phyloP scores from a whole-genome alignment of 2,329 filamentous ascomycete genomes.

The Clarireedia paspali region DNA sequence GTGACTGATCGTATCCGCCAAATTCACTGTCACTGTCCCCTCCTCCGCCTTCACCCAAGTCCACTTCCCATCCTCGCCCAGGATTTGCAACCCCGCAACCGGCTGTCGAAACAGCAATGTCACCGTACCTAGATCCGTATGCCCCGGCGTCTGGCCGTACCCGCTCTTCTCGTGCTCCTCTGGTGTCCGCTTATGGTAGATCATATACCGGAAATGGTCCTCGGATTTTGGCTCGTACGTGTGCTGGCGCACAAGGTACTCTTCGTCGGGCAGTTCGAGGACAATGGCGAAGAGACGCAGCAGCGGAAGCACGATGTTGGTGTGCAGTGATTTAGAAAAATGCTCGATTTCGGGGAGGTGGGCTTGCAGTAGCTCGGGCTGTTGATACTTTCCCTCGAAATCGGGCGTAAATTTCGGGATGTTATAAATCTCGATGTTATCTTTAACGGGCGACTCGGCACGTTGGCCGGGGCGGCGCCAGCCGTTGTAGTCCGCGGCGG shows the following conservation, averaged over 20 bases:
- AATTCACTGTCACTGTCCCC: slow-evolving; percentile 44
- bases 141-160: slow-evolving; percentile 39
- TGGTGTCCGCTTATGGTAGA: slow-evolving; percentile 42
- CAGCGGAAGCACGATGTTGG: slow-evolving; percentile 48
- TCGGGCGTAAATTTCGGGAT: slow-evolving; percentile 48
- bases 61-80: slow-evolving; percentile 40
- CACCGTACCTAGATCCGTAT: slow-evolving; percentile 49
- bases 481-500: slow-evolving; percentile 48
- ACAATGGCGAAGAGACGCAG: slow-evolving; percentile 54
- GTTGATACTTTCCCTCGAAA: slow-evolving; percentile 34
- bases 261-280: slow-evolving; percentile 51
- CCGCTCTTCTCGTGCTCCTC: slow-evolving; percentile 40
- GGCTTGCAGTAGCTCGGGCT: slow-evolving; percentile 40
- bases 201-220: slow-evolving; percentile 57
- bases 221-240: slow-evolving; percentile 50
- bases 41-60: slow-evolving; percentile 43
- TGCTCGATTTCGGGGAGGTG: slow-evolving; percentile 47
- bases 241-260: slow-evolving; percentile 47
- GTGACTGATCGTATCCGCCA: slow-evolving; percentile 40
- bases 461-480: slow-evolving; percentile 40
- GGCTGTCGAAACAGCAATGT: slow-evolving; percentile 53
- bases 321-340: slow-evolving; percentile 40
- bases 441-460: slow-evolving; percentile 23
- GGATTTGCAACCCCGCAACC: slow-evolving; percentile 49
- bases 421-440: slow-evolving; percentile 54